Evolutionary conservation across 2,329 filamentous ascomycete genomes (phyloP), one percentile per base, ranked within the genome.

Genomic region (Trichophaea hybrida): DNA sequence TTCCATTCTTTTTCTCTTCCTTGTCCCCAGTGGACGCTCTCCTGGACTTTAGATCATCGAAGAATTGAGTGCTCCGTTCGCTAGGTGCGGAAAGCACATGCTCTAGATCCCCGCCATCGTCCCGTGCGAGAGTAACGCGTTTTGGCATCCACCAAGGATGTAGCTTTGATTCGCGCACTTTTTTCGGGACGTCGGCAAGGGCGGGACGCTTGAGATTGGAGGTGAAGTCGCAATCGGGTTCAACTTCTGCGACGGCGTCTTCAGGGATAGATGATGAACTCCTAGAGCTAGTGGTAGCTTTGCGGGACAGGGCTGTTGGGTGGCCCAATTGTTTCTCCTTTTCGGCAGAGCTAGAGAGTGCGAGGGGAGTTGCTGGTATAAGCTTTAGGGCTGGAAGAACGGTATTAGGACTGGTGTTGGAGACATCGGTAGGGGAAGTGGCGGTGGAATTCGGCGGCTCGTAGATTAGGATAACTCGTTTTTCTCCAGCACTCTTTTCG

Each of bases 101-200:
- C 60, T 50, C 4, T 58, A 55, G 15, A 62, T 31, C 12, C 58
- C 60, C 44, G 44, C 12, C 44, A 52, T 8, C 49, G 10, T 34
- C 7, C 31, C 15, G 13, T 8, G 24, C 10, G 49, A 31, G 31
- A 31, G 33, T 32, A 2, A 17, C 49, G 24, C 49, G 17, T 37
- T 40, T 63, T 48, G 64, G 64, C 13, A 56, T 55, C 64, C 64
- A 65, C 64, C 64, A 65, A 2, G 64, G 64, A 50, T 65, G 64
- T 34, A 65, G 57, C 33, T 62, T 64, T 33, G 51, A 58, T 31
- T 64, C 60, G 1, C 64, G 55, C 1, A 53, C 24, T 35, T 32
- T 38, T 53, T 37, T 31, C 15, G 31, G 50, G 46, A 50, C 32
- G 5, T 43, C 17, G 55, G 48, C 17, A 48, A 60, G 15, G n/a